These are phyloP conservation scores for Parasarocladium wereldwijsianum DNA, from an alignment of 2,329 filamentous ascomycete species.

Conservation along the genomic window DNA sequence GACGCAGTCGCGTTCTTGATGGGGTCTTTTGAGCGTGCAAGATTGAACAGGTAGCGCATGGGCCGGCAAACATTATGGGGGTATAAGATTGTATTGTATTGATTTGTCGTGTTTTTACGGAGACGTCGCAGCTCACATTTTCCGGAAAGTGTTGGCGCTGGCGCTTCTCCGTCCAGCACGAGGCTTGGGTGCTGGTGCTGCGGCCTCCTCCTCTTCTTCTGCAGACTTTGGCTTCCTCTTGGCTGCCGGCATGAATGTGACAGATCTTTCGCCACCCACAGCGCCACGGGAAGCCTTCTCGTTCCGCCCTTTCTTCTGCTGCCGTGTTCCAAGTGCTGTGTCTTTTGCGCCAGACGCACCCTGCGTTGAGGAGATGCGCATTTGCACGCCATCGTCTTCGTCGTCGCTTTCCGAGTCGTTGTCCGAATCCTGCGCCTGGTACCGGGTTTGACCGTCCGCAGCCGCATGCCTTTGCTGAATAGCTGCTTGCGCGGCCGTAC, in stretches of 20 bases:
- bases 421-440: slow-evolving; percentile 25
- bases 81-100: not conserved
- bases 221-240: slow-evolving; percentile 32
- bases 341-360: slow-evolving; percentile 41
- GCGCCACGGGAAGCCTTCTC: slow-evolving; percentile 30
- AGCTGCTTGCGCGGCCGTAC: no score
- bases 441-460: slow-evolving; percentile 19
- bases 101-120: slow-evolving; percentile 6
- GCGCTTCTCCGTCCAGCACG: slow-evolving; percentile 48
- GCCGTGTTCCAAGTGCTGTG: slow-evolving; percentile 39
- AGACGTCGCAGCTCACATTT: slow-evolving; percentile 29
- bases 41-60: not conserved
- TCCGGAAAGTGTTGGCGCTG: slow-evolving; percentile 60
- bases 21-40: not conserved
- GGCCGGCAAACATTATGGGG: not conserved
- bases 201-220: slow-evolving; percentile 13
- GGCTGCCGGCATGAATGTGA: slow-evolving; percentile 57
- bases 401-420: slow-evolving; percentile 27
- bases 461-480: slow-evolving; percentile 20
- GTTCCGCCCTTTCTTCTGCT: slow-evolving; percentile 32
- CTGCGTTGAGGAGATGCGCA: slow-evolving; percentile 58
- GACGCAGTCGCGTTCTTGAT: not conserved
- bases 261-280: slow-evolving; percentile 47
- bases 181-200: slow-evolving; percentile 17
- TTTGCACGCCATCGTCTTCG: slow-evolving; percentile 21